Evolutionary conservation across 768 basidiomycete genomes (phyloP).

Genomic region (Tulasnella sp.): DNA sequence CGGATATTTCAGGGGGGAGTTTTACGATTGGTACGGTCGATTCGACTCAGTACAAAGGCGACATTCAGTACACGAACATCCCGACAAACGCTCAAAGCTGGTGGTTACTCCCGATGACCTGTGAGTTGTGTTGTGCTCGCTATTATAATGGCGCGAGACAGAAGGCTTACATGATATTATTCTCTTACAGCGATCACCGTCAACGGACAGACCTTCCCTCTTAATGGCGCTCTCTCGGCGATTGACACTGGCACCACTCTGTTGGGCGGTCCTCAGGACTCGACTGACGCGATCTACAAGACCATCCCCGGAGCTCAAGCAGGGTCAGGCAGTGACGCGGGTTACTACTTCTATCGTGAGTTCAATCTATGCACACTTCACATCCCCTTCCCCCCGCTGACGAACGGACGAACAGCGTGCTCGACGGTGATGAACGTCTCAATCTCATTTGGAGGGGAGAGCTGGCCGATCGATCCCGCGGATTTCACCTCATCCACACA

Average conservation of each 20-base stretch:
- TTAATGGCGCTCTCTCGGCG: background rate
- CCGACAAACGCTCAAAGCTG: constrained; percentile 11
- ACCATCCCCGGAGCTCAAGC: constrained; percentile 1
- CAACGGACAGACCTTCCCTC: background rate
- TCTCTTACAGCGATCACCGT: background rate
- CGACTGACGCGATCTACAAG: constrained; percentile 6
- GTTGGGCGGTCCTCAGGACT: constrained; percentile 18
- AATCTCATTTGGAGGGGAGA: constrained; percentile 13
- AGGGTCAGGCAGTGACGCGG: constrained; percentile 6
- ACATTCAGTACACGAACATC: constrained; percentile 12
- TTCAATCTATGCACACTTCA: no score
- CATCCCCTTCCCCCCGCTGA: background rate
- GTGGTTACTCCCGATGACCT: constrained; percentile 16
- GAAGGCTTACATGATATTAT: background rate
- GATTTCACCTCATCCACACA: constrained; percentile 10
- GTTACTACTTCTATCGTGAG: constrained; percentile 18
- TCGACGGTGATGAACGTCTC: constrained; percentile 2
- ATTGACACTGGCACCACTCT: constrained; percentile 19
- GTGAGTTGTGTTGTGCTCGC: background rate
- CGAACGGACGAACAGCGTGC: constrained; percentile 8
- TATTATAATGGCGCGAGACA: background rate
- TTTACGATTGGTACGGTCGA: constrained; percentile 10
- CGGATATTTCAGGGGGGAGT: background rate
- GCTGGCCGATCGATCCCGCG: constrained; percentile 13
- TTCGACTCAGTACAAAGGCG: constrained; percentile 7